These are phyloP conservation scores for Flaveria robusta DNA, from an alignment of 129 eudicot species.

Conservation along the genomic window DNA sequence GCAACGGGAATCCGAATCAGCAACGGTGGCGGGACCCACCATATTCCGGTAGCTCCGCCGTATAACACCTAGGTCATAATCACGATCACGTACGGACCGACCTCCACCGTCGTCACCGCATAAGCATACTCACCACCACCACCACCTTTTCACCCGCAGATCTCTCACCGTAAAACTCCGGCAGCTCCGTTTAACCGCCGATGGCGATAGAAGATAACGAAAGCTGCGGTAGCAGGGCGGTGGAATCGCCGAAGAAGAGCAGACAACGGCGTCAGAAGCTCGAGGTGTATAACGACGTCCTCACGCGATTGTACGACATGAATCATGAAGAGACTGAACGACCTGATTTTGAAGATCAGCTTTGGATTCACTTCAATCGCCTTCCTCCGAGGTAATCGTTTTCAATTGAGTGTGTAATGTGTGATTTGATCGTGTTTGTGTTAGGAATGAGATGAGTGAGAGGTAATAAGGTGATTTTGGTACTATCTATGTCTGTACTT, in stretches of 20 bases:
- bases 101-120: too few relatives aligned
- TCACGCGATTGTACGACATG: conserved; percentile 52
- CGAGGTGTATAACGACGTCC: conserved; percentile 62
- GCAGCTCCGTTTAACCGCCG: too few relatives aligned
- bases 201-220: conserved; percentile 74
- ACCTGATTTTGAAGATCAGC: conserved; percentile 66
- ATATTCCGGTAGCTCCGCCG: neutral
- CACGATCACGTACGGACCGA: conserved; percentile 14
- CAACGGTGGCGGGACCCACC: conserved; percentile 23
- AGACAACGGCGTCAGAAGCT: conserved; percentile 47
- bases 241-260: conserved; percentile 48
- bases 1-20: conserved; percentile 32
- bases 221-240: conserved; percentile 69
- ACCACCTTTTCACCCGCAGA: conserved; percentile 5
- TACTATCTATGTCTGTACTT: neutral
- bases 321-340: conserved; percentile 45
- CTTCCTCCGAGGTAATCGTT: conserved; percentile 61
- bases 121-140: too few relatives aligned
- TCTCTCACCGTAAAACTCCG: conserved; percentile 14
- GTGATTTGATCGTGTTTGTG: too few relatives aligned
- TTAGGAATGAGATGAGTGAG: too few relatives aligned
- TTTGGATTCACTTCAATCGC: conserved; percentile 79
- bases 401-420: neutral
- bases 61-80: conserved; percentile 19
- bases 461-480: too few relatives aligned